Conservation (phyloP, 176 grass and related monocot genomes). For the Guadua angustifolia region DNA sequence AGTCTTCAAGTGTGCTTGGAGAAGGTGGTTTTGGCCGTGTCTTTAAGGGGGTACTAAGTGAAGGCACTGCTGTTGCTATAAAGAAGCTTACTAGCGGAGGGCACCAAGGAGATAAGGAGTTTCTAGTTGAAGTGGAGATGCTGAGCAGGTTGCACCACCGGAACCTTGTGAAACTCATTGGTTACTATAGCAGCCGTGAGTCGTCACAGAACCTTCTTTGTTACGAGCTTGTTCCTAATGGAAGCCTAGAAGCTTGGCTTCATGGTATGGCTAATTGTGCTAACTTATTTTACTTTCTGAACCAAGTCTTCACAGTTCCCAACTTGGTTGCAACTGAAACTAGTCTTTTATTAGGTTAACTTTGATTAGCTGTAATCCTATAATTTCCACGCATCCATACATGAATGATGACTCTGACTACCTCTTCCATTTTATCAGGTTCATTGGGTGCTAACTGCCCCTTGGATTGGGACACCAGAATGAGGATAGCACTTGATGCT, state of each 20-base stretch:
- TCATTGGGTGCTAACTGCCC: constrained; percentile 71
- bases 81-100: constrained; percentile 90
- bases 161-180: constrained; percentile 98
- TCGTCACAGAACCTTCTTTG: constrained; percentile 86
- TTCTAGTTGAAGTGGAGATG: constrained; percentile 99
- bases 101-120: constrained; percentile 97
- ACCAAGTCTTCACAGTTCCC: neutral
- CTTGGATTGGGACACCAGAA: constrained; percentile 97
- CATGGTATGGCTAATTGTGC: constrained; percentile 67
- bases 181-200: constrained; percentile 86
- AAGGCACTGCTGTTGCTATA: constrained; percentile 95
- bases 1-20: constrained; percentile 76
- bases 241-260: constrained; percentile 98
- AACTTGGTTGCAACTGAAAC: constrained; percentile 23
- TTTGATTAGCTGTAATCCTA: neutral
- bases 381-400: constrained; percentile 33
- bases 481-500: constrained; percentile 98
- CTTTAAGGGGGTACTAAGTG: constrained; percentile 79
- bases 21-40: constrained; percentile 98
- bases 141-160: constrained; percentile 96
- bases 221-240: constrained; percentile 97
- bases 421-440: constrained; percentile 57
- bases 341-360: constrained; percentile 17
- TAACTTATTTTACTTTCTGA: constrained; percentile 32
- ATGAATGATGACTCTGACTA: constrained; percentile 20